Conservation (phyloP, 2,329 filamentous ascomycete species). For the Thermothelomyces thermophilus region DNA sequence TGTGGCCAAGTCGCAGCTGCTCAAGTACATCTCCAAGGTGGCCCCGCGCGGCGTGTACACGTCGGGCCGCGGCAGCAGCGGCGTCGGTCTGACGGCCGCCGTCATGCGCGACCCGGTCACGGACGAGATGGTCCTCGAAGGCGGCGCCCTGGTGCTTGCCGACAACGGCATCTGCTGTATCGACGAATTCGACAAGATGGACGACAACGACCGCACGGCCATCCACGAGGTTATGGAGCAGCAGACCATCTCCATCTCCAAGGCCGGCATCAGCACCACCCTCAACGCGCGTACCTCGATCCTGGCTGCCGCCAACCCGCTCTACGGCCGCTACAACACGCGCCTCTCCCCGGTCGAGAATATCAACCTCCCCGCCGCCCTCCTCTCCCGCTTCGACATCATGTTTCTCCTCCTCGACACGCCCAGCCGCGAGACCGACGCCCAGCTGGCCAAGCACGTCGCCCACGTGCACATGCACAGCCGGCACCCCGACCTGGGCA, state of each 20-base stretch:
- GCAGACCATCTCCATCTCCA: conserved; percentile 79
- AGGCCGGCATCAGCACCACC: conserved; percentile 64
- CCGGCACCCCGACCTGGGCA: conserved; percentile 70
- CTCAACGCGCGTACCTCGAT: conserved; percentile 95
- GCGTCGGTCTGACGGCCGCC: conserved; percentile 74
- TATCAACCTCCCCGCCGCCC: conserved; percentile 95
- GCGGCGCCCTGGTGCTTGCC: conserved; percentile 70
- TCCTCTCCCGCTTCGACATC: conserved; percentile 94
- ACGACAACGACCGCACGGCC: conserved; percentile 72
- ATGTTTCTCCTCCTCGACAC: conserved; percentile 96
- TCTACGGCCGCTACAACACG: conserved; percentile 97
- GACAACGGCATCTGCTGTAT: conserved; percentile 84
- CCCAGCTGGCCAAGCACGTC: conserved; percentile 91
- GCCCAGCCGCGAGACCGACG: conserved; percentile 79
- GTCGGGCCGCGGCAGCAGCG: conserved; percentile 72
- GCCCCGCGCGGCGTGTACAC: conserved; percentile 87
- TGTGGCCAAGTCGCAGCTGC: conserved; percentile 96
- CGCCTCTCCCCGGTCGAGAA: conserved; percentile 96
- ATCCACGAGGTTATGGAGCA: conserved; percentile 89
- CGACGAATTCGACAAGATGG: conserved; percentile 87
- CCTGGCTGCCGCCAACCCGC: conserved; percentile 89
- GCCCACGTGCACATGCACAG: conserved; percentile 97
- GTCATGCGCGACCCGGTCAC: conserved; percentile 81
- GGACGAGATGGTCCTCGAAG: conserved; percentile 78
- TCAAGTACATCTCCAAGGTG: conserved; percentile 98